A percentile compares a stretch with the other conserved stretches of the same genome.
phyloP scores from a whole-genome alignment of 768 basidiomycete genomes.

The Mycena metata region DNA sequence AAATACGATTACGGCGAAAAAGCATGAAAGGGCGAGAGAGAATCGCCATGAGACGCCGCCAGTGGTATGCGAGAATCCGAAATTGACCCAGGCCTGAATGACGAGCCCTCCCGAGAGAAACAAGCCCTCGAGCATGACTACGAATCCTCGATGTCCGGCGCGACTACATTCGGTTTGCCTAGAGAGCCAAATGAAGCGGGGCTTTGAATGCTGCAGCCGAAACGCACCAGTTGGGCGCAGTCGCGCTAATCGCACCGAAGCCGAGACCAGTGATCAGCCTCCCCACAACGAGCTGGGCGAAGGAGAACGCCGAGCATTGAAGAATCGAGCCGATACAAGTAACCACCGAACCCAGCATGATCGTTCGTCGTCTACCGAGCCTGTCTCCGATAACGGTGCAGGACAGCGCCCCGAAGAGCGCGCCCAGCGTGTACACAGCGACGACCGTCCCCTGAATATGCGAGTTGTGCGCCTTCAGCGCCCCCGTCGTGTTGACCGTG shows the following conservation, averaged over 20 bases:
- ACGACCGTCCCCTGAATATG: conserved; percentile 36
- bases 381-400: conserved; percentile 73
- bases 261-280: conserved; percentile 74
- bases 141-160: conserved; percentile 38
- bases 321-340: conserved; percentile 76
- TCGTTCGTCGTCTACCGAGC: conserved; percentile 71
- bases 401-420: conserved; percentile 69
- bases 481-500: conserved; percentile 26
- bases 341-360: conserved; percentile 67
- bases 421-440: conserved; percentile 38
- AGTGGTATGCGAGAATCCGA: conserved; percentile 33
- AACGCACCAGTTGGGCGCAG: conserved; percentile 36
- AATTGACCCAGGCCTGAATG: conserved; percentile 34
- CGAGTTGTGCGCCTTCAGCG: conserved; percentile 28
- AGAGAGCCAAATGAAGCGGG: neutral
- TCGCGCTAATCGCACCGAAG: conserved; percentile 35
- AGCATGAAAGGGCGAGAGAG: conserved; percentile 33
- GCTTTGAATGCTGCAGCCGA: neutral
- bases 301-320: conserved; percentile 68
- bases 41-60: conserved; percentile 37
- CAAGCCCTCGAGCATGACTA: conserved; percentile 38
- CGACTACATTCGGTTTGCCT: conserved; percentile 41
- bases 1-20: conserved; percentile 34
- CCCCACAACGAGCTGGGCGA: conserved; percentile 73
- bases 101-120: conserved; percentile 36